These are phyloP conservation scores for Entomortierella lignicola DNA, from an alignment of 192 early-diverging fungal species.

Conservation along the genomic window DNA sequence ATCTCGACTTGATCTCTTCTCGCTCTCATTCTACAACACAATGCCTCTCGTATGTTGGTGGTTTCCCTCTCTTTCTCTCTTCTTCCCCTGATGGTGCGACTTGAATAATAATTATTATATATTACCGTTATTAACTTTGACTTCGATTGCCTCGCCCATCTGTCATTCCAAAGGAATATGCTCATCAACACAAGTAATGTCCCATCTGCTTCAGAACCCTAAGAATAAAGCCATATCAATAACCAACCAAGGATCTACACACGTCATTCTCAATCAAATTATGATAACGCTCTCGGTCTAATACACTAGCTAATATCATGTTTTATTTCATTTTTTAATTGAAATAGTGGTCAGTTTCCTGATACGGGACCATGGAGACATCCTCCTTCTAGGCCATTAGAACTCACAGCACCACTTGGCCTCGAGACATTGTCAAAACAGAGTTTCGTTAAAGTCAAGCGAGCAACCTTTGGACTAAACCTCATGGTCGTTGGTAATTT, in stretches of 20 bases:
- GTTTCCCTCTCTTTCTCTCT: too few species aligned
- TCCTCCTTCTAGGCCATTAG: constrained; percentile 68
- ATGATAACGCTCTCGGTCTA: neutral
- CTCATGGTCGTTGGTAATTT: constrained; percentile 94
- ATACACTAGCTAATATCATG: neutral
- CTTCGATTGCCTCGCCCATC: neutral
- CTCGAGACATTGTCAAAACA: constrained; percentile 80
- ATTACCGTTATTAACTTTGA: neutral
- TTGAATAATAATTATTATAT: neutral
- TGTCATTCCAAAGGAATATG: constrained; percentile 58
- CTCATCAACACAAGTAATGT: constrained; percentile 66
- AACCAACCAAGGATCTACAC: too few species aligned
- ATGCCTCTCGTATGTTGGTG: neutral
- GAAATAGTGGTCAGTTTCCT: constrained; percentile 67
- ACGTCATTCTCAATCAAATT: too few species aligned
- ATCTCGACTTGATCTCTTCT: neutral
- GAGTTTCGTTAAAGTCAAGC: constrained; percentile 72
- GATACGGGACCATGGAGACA: constrained; percentile 90
- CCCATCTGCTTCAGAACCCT: neutral
- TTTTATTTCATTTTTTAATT: constrained; percentile 1
- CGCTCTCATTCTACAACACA: neutral
- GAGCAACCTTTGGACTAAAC: constrained; percentile 87
- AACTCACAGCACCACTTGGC: constrained; percentile 70
- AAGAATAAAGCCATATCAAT: too few species aligned
- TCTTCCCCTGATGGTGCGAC: neutral